phyloP scores from a whole-genome alignment of 805 yeast species.

The Barnettozyma botsteinii region DNA sequence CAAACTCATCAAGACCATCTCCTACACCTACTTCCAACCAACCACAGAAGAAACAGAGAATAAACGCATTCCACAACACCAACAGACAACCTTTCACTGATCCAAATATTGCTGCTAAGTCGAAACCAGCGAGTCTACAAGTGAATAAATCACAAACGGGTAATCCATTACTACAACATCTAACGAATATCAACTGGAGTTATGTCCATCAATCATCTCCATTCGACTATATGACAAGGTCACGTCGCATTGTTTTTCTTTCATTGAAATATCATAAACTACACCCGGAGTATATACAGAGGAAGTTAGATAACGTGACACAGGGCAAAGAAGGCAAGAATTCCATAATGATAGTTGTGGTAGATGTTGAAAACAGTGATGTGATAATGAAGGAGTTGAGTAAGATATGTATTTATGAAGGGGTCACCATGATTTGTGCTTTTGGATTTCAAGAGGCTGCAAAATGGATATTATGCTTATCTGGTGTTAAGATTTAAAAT shows the following conservation, averaged over 20 bases:
- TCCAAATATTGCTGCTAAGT: slow-evolving; percentile 10
- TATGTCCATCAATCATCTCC: slow-evolving; percentile 38
- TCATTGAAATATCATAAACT: slow-evolving; percentile 69
- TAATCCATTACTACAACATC: slow-evolving; percentile 55
- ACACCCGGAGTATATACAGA: slow-evolving; percentile 62
- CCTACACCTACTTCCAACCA: slow-evolving; percentile 2
- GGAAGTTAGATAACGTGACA: slow-evolving; percentile 3
- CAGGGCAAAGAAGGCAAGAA: slow-evolving; percentile 21
- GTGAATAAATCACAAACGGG: slow-evolving; percentile 67
- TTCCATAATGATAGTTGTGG: slow-evolving; percentile 54
- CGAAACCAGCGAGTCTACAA: slow-evolving; percentile 34
- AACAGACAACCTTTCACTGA: slow-evolving; percentile 5
- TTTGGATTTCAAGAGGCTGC: slow-evolving; percentile 51
- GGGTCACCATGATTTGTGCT: slow-evolving; percentile 35
- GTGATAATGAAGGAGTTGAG: slow-evolving; percentile 35
- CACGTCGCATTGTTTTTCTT: slow-evolving; percentile 50
- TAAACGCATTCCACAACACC: slow-evolving; percentile 21
- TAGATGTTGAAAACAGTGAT: slow-evolving; percentile 58
- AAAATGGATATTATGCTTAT: slow-evolving; percentile 33
- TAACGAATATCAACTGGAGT: slow-evolving; percentile 52
- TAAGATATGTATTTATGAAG: slow-evolving; percentile 35
- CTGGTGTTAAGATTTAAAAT: slow-evolving; percentile 6
- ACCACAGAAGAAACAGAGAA: slow-evolving; percentile 14
- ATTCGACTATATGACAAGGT: slow-evolving; percentile 64
- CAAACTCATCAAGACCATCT: slow-evolving; percentile 1